phyloP scores from a whole-genome alignment of 805 yeast species.

The Sugiyamaella smithiae region DNA sequence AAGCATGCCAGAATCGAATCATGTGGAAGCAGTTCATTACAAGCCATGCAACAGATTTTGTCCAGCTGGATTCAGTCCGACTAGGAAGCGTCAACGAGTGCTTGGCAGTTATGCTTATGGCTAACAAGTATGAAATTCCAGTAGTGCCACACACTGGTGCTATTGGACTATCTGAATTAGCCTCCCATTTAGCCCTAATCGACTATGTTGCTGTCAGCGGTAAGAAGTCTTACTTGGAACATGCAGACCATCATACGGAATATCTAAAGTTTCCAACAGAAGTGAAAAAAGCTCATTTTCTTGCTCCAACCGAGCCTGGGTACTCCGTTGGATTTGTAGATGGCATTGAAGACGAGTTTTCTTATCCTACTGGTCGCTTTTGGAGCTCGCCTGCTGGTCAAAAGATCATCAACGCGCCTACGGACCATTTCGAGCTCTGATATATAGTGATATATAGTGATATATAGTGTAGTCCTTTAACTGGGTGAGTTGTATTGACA shows the following conservation, averaged over 20 bases:
- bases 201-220: conserved; percentile 32
- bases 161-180: conserved; percentile 36
- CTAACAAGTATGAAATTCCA: conserved; percentile 33
- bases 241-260: conserved; percentile 32
- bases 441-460: no score
- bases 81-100: conserved; percentile 37
- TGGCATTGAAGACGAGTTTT: conserved; percentile 27
- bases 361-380: conserved; percentile 33
- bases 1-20: conserved; percentile 35
- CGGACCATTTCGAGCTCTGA: no score
- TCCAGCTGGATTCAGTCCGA: conserved; percentile 35
- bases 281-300: conserved; percentile 30
- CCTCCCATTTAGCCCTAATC: conserved; percentile 34
- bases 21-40: conserved; percentile 34
- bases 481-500: no score
- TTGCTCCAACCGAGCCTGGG: conserved; percentile 33
- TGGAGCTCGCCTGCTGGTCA: conserved; percentile 30
- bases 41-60: conserved; percentile 31
- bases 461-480: no score
- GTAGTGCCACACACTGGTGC: conserved; percentile 37
- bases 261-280: conserved; percentile 30
- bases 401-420: no score
- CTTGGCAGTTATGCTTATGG: conserved; percentile 34
- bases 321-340: conserved; percentile 33
- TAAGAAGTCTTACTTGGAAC: conserved; percentile 32